Conservation (phyloP, 2,329 filamentous ascomycete genomes). For the Capronia epimyces region DNA sequence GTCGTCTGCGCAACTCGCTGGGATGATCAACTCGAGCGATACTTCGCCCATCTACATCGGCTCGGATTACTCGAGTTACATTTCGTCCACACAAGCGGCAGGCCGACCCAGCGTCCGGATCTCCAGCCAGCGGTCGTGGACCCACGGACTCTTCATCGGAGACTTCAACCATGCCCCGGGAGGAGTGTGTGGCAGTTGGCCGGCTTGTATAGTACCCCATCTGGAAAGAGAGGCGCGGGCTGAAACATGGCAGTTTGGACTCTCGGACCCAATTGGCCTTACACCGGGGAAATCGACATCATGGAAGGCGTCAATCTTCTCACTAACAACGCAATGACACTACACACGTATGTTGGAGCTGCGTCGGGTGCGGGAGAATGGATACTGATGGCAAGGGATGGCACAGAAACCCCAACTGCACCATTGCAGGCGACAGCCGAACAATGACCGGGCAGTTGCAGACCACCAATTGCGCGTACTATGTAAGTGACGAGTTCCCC, state of each 20-base stretch:
- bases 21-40: conserved; percentile 24
- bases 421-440: conserved; percentile 29
- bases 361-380: background rate
- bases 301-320: conserved; percentile 63
- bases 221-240: background rate
- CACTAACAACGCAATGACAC: conserved; percentile 52
- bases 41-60: conserved; percentile 32
- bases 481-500: conserved; percentile 23
- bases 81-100: conserved; percentile 18
- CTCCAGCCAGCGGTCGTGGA: conserved; percentile 31
- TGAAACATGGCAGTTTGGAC: conserved; percentile 37
- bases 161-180: conserved; percentile 35
- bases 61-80: conserved; percentile 30
- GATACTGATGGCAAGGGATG: background rate
- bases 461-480: conserved; percentile 49
- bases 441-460: conserved; percentile 39
- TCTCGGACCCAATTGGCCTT: conserved; percentile 57
- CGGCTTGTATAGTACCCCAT: conserved; percentile 27
- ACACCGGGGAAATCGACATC: conserved; percentile 63
- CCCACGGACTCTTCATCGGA: conserved; percentile 35
- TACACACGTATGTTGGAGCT: conserved; percentile 53
- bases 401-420: conserved; percentile 24
- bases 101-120: conserved; percentile 34
- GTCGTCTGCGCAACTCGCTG: conserved; percentile 22
- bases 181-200: conserved; percentile 38